phyloP scores from a whole-genome alignment of 1,284 basidiomycete genomes.

The Omphalotus olearius region DNA sequence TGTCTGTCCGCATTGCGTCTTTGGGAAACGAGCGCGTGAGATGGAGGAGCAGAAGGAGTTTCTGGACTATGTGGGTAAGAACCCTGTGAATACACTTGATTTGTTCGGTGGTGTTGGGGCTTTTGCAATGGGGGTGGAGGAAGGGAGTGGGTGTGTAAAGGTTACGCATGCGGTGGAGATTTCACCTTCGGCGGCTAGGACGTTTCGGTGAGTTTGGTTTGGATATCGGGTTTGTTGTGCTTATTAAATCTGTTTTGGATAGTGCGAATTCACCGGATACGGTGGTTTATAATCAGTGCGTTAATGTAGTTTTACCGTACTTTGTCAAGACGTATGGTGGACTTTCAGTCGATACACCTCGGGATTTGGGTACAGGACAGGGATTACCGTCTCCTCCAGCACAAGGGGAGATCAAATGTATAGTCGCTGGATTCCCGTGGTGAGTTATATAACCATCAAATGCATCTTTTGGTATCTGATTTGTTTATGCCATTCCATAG shows the following conservation, averaged over 20 bases:
- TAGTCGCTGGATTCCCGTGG: conserved; percentile 75
- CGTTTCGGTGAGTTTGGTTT: conserved; percentile 42
- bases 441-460: conserved; percentile 24
- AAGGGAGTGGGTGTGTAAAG: conserved; percentile 45
- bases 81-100: conserved; percentile 48
- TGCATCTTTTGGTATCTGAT: neutral
- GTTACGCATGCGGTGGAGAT: conserved; percentile 66
- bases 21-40: conserved; percentile 25
- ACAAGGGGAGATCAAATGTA: conserved; percentile 51
- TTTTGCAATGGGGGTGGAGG: conserved; percentile 53
- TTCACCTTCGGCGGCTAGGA: conserved; percentile 63
- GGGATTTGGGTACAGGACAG: conserved; percentile 28
- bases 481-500: conserved; percentile 25
- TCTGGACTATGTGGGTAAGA: conserved; percentile 23
- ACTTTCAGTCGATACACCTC: conserved; percentile 28
- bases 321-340: conserved; percentile 44
- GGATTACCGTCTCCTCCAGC: conserved; percentile 40
- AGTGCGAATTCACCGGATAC: conserved; percentile 44
- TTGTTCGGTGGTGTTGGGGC: conserved; percentile 65
- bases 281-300: conserved; percentile 53
- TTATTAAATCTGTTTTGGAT: neutral
- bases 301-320: conserved; percentile 54
- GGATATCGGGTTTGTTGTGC: neutral
- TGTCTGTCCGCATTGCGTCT: conserved; percentile 44
- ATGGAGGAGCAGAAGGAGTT: conserved; percentile 28